A percentile compares a stretch with the other conserved stretches of the same genome.
These are phyloP conservation scores for Metschnikowia lunata DNA, from an alignment of 805 yeast species.

Conservation along the genomic window DNA sequence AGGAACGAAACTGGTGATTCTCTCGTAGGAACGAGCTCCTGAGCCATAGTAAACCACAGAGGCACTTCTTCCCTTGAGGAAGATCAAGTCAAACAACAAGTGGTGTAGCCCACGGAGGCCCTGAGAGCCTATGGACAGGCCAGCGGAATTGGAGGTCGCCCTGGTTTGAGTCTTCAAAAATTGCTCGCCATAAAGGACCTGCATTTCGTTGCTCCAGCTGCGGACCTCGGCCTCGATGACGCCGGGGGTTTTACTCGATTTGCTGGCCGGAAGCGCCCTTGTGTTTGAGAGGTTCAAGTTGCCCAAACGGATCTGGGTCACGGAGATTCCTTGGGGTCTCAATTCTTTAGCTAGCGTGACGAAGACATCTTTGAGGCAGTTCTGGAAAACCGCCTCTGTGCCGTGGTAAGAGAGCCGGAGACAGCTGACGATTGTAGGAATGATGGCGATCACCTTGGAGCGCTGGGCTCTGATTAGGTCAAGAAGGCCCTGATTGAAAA, in stretches of 20 bases:
- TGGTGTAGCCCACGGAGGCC: conserved; percentile 36
- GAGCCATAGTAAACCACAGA: conserved; percentile 39
- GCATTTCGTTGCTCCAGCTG: conserved; percentile 36
- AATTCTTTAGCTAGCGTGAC: conserved; percentile 34
- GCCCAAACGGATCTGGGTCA: conserved; percentile 40
- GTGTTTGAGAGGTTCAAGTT: conserved; percentile 31
- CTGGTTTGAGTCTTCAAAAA: conserved; percentile 29
- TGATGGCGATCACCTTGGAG: conserved; percentile 43
- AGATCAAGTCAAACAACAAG: conserved; percentile 36
- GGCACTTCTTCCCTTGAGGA: conserved; percentile 20
- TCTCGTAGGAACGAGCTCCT: conserved; percentile 39
- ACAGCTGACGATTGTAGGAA: conserved; percentile 53
- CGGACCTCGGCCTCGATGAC: conserved; percentile 35
- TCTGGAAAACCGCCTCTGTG: conserved; percentile 53
- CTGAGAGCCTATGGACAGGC: conserved; percentile 19
- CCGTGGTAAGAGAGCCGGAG: conserved; percentile 59
- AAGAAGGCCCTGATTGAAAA: conserved; percentile 54
- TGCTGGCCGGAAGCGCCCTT: conserved; percentile 15
- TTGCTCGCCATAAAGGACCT: conserved; percentile 27
- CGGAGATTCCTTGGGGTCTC: conserved; percentile 29
- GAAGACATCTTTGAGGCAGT: conserved; percentile 37
- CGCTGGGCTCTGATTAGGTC: conserved; percentile 48
- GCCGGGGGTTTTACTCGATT: conserved; percentile 20
- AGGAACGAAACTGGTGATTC: conserved; percentile 30
- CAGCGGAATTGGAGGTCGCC: conserved; percentile 27